Evolutionary conservation across 2,329 filamentous ascomycete species (phyloP).

Genomic region (Aaosphaeria arxii): DNA sequence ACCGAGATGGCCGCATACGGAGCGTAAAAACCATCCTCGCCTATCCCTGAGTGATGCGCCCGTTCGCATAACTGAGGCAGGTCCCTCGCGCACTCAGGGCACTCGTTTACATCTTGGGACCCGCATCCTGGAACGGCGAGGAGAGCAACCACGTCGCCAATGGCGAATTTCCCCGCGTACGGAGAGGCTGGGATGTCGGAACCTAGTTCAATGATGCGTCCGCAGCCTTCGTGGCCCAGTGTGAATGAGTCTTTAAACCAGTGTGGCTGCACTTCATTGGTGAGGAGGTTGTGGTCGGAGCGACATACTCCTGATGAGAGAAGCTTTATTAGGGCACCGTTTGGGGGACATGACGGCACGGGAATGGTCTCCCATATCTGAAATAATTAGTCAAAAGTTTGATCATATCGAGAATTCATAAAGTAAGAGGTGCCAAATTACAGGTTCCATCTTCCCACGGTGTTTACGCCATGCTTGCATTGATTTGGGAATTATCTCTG

Average conservation of each 20-base stretch:
- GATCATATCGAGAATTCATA: not conserved
- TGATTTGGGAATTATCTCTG: not conserved
- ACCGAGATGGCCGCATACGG: constrained; percentile 14
- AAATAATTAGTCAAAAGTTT: not conserved
- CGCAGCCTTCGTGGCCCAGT: constrained; percentile 18
- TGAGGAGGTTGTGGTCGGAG: constrained; percentile 18
- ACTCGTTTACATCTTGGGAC: constrained; percentile 8
- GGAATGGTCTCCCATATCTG: constrained; percentile 16
- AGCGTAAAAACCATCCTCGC: constrained; percentile 15
- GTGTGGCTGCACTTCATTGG: constrained; percentile 16
- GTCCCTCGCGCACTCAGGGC: constrained; percentile 8
- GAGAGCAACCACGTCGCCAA: constrained; percentile 14
- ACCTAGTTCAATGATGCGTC: constrained; percentile 10
- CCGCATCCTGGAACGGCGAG: constrained; percentile 16
- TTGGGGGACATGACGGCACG: constrained; percentile 8
- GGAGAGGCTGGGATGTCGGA: constrained; percentile 2
- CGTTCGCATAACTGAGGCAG: constrained; percentile 11
- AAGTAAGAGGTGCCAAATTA: constrained; percentile 2
- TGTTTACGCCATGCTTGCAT: constrained; percentile 22
- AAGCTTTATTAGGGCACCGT: constrained; percentile 13
- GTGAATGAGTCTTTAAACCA: constrained; percentile 17
- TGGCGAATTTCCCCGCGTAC: constrained; percentile 4
- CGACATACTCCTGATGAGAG: constrained; percentile 18
- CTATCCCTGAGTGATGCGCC: constrained; percentile 15
- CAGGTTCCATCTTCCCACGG: constrained; percentile 15